Base-by-base conservation (phyloP, 2,329 filamentous ascomycete species). In the Ilyonectria sp. region DNA sequence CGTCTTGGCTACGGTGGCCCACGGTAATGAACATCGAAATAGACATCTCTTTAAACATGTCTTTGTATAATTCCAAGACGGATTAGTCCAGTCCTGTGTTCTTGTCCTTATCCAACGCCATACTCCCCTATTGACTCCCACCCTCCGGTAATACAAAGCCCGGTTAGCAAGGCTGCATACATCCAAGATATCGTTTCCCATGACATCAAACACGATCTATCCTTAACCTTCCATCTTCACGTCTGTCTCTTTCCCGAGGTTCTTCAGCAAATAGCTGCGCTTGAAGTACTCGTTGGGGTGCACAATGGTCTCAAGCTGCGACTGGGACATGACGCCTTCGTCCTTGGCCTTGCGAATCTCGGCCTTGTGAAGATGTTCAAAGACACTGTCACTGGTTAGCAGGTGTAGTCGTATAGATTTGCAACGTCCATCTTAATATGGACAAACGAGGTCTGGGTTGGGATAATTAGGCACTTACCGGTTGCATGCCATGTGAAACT, bases 211-310 rank as follows among this genome's bases (percentile, higher is more conserved):
- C n/a, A 33, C 40, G 52, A 35, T 11, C 26, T 35, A 10, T 29
- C 21, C 79, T 82, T 46, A 90, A 71, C 78, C 84, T 66, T 86
- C 86, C 87, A 91, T 90, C 80, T 87, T 87, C 35, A 87, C 81
- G 67, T 90, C 87, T 19, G 83, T 81, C 67, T 83, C 82, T 23
- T 82, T 90, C 57, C 82, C 91, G 29, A 97, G 80, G 78, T 96
- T 93, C 85, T 94, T 97, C 68, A 99, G 83, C 74, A 97, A 77
- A 80, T 94, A 98, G 79, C 94, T 97, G 63, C 95, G 88, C 86
- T 97, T 98, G 82, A 98, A 99, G 82, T 98, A 99, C 71, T 95
- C 95, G 79, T 99, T 99, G 11, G 96, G 96, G 82, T 99, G 96
- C 23, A 97, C 91, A 78, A 99, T 97, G 0, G 95, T 98, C 82